Evolutionary conservation across 2,329 filamentous ascomycete species (phyloP).

Genomic region (Fusarium pininemorale): DNA sequence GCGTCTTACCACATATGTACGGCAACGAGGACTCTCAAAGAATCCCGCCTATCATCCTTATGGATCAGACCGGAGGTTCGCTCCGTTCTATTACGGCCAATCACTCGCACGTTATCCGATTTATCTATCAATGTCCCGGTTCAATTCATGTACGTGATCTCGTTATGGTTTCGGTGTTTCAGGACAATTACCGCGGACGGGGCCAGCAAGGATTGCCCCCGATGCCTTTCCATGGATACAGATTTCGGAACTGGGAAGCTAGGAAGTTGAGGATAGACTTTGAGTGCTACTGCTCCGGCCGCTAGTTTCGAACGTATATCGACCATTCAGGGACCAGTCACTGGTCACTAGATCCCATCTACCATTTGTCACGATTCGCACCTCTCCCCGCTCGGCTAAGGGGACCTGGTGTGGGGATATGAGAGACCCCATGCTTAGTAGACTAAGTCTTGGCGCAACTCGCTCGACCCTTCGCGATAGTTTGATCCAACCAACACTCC

Average conservation of each 20-base stretch:
- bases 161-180: conserved; percentile 5
- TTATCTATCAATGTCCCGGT: conserved; percentile 11
- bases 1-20: conserved; percentile 13
- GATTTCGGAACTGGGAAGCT: neutral
- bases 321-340: conserved; percentile 11
- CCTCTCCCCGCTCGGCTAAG: conserved; percentile 4
- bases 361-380: conserved; percentile 11
- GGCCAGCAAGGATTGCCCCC: neutral
- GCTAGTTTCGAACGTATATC: conserved; percentile 22
- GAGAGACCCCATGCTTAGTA: conserved; percentile 8
- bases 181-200: conserved; percentile 1
- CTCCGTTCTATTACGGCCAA: conserved; percentile 17
- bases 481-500: neutral
- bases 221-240: conserved; percentile 4
- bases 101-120: conserved; percentile 7
- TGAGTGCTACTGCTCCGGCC: conserved; percentile 14
- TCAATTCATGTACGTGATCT: conserved; percentile 18
- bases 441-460: conserved; percentile 20
- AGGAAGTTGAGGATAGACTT: conserved; percentile 2
- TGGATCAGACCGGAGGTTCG: conserved; percentile 22
- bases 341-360: conserved; percentile 22
- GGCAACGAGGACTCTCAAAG: conserved; percentile 10
- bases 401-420: conserved; percentile 15
- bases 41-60: conserved; percentile 18
- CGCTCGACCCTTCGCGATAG: neutral